phyloP scores from a whole-genome alignment of 169 alveolate genomes.

The Nephromyces sp. region DNA sequence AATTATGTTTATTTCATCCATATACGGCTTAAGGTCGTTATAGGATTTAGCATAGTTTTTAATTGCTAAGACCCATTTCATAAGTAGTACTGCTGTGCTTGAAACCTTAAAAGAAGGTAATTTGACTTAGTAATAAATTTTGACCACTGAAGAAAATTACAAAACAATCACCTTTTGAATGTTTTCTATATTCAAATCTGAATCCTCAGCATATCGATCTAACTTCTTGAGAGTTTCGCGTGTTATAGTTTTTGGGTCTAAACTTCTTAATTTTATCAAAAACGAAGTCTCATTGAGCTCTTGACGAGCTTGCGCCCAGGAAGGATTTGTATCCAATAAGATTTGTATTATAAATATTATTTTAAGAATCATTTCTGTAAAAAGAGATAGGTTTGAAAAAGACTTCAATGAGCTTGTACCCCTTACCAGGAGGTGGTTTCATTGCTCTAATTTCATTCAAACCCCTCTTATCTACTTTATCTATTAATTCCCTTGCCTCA shows the following conservation, averaged over 20 bases:
- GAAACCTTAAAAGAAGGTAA: not conserved
- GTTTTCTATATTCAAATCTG: not conserved
- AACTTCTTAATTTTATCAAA: slow-evolving; percentile 69
- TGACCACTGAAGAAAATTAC: not conserved
- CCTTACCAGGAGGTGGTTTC: not conserved
- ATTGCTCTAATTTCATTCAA: not conserved
- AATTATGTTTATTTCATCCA: no score
- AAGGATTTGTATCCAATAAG: not conserved
- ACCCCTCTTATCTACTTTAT: not conserved
- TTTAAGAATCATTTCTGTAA: not conserved
- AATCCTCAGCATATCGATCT: slow-evolving; percentile 42
- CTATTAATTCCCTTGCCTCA: not conserved
- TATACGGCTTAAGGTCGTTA: no score
- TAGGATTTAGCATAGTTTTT: no score
- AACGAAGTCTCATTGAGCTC: slow-evolving; percentile 43
- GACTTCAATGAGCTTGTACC: no score
- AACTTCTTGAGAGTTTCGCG: slow-evolving; percentile 68
- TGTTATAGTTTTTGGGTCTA: slow-evolving; percentile 81
- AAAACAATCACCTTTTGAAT: not conserved
- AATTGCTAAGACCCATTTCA: not conserved
- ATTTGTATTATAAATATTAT: not conserved
- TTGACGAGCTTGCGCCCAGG: not conserved
- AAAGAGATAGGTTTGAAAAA: no score
- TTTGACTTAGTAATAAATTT: not conserved
- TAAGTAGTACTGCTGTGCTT: not conserved